phyloP scores from a whole-genome alignment of 176 grass and related monocot species.

The Raddia guianensis region DNA sequence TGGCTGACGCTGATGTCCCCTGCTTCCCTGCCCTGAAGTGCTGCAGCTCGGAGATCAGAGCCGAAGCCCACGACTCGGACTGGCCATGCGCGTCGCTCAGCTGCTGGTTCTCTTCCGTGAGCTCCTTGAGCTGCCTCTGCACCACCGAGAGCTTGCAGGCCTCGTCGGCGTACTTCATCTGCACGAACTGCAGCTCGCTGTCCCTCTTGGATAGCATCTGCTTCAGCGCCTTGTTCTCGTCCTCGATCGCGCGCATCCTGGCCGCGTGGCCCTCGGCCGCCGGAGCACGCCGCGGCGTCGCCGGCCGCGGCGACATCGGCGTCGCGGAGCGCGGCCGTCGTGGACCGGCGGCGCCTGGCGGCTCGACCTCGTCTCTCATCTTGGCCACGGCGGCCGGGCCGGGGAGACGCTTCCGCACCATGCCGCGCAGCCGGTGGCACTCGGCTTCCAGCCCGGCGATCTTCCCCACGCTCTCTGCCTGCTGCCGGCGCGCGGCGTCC shows the following conservation, averaged over 20 bases:
- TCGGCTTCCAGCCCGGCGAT: slow-evolving; percentile 66
- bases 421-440: slow-evolving; percentile 80
- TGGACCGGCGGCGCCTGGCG: slow-evolving; percentile 27
- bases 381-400: slow-evolving; percentile 75
- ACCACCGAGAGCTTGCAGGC: slow-evolving; percentile 52
- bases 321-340: slow-evolving; percentile 37
- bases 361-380: slow-evolving; percentile 78
- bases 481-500: slow-evolving; percentile 66
- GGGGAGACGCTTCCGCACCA: slow-evolving; percentile 77
- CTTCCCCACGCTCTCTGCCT: slow-evolving; percentile 60
- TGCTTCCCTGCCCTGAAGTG: slow-evolving; percentile 60
- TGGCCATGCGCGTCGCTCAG: slow-evolving; percentile 34
- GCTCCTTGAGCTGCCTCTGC: slow-evolving; percentile 53
- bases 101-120: slow-evolving; percentile 43
- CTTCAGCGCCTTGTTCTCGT: slow-evolving; percentile 79
- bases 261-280: slow-evolving; percentile 19
- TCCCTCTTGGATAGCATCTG: slow-evolving; percentile 67
- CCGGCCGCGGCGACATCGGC: slow-evolving; percentile 21
- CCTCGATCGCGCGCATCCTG: slow-evolving; percentile 67
- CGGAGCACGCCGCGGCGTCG: slow-evolving; percentile 40
- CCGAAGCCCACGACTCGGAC: slow-evolving; percentile 70
- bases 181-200: slow-evolving; percentile 54
- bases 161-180: slow-evolving; percentile 58
- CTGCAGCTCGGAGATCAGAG: slow-evolving; percentile 72
- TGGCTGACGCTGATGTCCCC: slow-evolving; percentile 34